Percentiles rank a stretch among this genome's conserved stretches.
These are phyloP conservation scores for Rhinocladiella similis DNA, from an alignment of 2,329 filamentous ascomycete species.

Conservation along the genomic window DNA sequence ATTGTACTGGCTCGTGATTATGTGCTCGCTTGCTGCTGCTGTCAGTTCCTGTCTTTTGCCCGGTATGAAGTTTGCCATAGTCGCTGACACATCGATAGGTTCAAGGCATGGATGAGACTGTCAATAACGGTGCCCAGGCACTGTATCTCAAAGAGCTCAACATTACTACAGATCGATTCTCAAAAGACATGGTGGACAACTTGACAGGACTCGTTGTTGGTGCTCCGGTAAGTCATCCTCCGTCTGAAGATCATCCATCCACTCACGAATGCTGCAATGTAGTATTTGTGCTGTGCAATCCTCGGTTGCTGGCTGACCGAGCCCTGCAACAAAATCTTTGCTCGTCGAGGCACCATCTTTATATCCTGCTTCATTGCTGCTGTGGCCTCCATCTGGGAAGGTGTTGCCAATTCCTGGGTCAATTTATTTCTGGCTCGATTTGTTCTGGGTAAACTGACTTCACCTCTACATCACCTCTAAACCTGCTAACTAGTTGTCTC, in stretches of 20 bases:
- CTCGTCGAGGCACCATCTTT: conserved; percentile 48
- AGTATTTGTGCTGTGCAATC: conserved; percentile 45
- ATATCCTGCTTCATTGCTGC: conserved; percentile 44
- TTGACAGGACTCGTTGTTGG: conserved; percentile 46
- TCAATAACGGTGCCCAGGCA: conserved; percentile 48
- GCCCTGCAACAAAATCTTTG: conserved; percentile 46
- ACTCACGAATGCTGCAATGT: not conserved
- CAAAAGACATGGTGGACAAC: conserved; percentile 33
- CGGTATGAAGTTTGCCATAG: too few species aligned
- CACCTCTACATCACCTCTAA: not conserved
- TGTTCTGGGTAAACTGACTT: conserved; percentile 31
- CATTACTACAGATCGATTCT: conserved; percentile 28
- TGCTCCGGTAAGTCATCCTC: conserved; percentile 33
- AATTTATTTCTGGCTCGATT: conserved; percentile 45
- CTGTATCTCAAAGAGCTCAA: conserved; percentile 23
- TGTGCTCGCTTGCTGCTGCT: conserved; percentile 55
- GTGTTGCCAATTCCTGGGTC: conserved; percentile 42
- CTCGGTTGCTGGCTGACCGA: conserved; percentile 52
- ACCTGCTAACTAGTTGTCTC: not conserved
- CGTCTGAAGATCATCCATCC: not conserved
- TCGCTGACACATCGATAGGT: too few species aligned
- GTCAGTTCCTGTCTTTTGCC: conserved; percentile 35
- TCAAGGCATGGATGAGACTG: conserved; percentile 55
- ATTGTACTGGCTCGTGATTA: conserved; percentile 49
- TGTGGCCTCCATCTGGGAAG: conserved; percentile 45